Percentiles rank a stretch among this genome's conserved stretches.
These are phyloP conservation scores for Lojkania enalia DNA, from an alignment of 2,329 filamentous ascomycete species.

Conservation along the genomic window DNA sequence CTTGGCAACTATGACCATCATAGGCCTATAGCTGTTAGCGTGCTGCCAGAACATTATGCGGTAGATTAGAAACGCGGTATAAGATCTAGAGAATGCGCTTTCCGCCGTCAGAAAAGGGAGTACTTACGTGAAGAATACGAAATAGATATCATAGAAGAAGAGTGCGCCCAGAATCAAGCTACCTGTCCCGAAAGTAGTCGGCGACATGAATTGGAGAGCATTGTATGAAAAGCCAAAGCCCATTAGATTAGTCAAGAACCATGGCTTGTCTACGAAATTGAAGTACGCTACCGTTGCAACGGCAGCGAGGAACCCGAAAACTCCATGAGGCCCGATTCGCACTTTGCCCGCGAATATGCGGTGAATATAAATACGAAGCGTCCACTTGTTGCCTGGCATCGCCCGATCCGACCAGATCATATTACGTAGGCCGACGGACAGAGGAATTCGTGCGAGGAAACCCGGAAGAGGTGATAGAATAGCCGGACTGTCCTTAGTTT, in stretches of 20 bases:
- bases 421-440: slow-evolving; percentile 42
- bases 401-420: slow-evolving; percentile 56
- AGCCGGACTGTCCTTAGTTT: slow-evolving; percentile 21
- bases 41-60: no score
- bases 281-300: slow-evolving; percentile 66
- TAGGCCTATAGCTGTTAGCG: no score
- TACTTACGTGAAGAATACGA: slow-evolving; percentile 79
- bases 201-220: slow-evolving; percentile 80
- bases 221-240: slow-evolving; percentile 86
- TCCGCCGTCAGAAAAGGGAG: no score
- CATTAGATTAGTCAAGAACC: slow-evolving; percentile 81
- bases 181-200: slow-evolving; percentile 83
- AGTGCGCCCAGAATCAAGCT: slow-evolving; percentile 75
- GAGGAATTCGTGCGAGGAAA: slow-evolving; percentile 51
- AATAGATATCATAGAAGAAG: slow-evolving; percentile 94
- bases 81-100: no score
- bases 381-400: slow-evolving; percentile 55
- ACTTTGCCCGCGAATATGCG: slow-evolving; percentile 55
- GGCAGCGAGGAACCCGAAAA: slow-evolving; percentile 60
- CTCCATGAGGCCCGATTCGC: slow-evolving; percentile 57
- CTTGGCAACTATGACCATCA: slow-evolving; percentile 86
- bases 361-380: slow-evolving; percentile 58
- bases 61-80: no score
- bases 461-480: slow-evolving; percentile 57
- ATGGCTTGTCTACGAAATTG: slow-evolving; percentile 61